These are phyloP conservation scores for Fusarium verticillioides DNA, from an alignment of 2,329 filamentous ascomycete species.

Conservation along the genomic window DNA sequence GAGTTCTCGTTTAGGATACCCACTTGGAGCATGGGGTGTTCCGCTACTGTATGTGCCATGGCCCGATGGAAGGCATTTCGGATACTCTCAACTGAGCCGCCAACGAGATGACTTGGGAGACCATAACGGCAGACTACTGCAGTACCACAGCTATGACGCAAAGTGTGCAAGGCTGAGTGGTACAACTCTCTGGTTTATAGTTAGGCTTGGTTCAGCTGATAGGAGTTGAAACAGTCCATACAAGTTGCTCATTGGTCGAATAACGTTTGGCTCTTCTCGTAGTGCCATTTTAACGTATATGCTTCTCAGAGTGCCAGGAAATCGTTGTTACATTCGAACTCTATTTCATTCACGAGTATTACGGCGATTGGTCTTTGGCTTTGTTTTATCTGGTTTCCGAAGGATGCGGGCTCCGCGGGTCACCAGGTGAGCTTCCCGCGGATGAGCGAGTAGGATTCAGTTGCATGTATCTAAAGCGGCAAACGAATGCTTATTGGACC, in stretches of 20 bases:
- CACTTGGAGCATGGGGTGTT: conserved; percentile 37
- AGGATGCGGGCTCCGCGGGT: conserved; percentile 26
- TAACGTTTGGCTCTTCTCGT: conserved; percentile 6
- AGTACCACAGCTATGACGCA: conserved; percentile 35
- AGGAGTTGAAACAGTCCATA: conserved; percentile 8
- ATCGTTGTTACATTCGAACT: background rate
- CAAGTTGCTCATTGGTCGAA: conserved; percentile 38
- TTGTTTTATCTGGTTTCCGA: conserved; percentile 14
- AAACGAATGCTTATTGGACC: background rate
- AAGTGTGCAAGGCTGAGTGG: conserved; percentile 29
- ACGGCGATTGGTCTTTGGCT: background rate
- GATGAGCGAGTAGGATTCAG: conserved; percentile 14
- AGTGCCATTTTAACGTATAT: conserved; percentile 9
- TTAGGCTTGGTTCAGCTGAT: background rate
- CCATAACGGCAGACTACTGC: conserved; percentile 24
- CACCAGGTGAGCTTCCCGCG: conserved; percentile 15
- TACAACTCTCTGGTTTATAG: conserved; percentile 24
- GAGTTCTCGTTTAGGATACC: conserved; percentile 35
- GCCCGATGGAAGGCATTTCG: conserved; percentile 17
- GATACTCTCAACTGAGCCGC: background rate
- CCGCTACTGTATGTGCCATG: conserved; percentile 32
- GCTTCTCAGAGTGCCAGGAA: background rate
- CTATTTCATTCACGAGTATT: background rate
- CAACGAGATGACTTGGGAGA: conserved; percentile 15
- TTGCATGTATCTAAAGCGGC: background rate